These are phyloP conservation scores for Colletotrichum chrysophilum DNA, from an alignment of 2,329 filamentous ascomycete species.

Conservation along the genomic window DNA sequence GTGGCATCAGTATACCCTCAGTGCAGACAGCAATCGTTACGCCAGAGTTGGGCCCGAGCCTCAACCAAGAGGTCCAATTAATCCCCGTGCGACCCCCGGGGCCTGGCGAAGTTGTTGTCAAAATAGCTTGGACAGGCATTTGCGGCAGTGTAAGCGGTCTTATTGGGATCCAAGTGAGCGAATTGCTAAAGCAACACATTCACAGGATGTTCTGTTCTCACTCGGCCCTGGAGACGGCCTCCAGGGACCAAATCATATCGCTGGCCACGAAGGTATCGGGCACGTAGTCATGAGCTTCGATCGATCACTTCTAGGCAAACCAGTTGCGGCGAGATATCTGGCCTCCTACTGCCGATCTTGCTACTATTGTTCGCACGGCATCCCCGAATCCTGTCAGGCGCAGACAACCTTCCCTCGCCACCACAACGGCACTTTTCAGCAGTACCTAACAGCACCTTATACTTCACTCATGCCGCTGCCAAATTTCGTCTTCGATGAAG, in stretches of 20 bases:
- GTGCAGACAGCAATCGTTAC: not conserved
- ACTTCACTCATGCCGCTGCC: not conserved
- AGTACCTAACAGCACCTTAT: not conserved
- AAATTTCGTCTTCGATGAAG: not conserved
- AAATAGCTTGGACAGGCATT: not conserved
- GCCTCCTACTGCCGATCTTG: not conserved
- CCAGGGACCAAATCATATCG: not conserved
- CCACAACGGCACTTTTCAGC: not conserved
- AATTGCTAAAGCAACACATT: not conserved
- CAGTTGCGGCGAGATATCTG: not conserved
- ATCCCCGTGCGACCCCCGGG: not conserved
- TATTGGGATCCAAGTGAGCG: not conserved
- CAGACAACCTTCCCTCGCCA: not conserved
- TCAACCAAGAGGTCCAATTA: not conserved
- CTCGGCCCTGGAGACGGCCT: not conserved
- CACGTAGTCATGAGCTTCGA: not conserved
- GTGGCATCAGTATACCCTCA: not conserved
- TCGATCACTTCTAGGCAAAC: not conserved
- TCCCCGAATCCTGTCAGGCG: not conserved
- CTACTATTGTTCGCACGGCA: not conserved
- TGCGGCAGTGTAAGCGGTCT: not conserved
- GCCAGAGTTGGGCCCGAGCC: not conserved
- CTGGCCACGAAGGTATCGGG: not conserved
- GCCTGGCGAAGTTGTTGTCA: not conserved
- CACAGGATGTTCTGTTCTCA: not conserved